A percentile compares a stretch with the other conserved stretches of the same genome.
Conservation (phyloP, 495 filamentous ascomycete species). For the Durotheca rogersii region DNA sequence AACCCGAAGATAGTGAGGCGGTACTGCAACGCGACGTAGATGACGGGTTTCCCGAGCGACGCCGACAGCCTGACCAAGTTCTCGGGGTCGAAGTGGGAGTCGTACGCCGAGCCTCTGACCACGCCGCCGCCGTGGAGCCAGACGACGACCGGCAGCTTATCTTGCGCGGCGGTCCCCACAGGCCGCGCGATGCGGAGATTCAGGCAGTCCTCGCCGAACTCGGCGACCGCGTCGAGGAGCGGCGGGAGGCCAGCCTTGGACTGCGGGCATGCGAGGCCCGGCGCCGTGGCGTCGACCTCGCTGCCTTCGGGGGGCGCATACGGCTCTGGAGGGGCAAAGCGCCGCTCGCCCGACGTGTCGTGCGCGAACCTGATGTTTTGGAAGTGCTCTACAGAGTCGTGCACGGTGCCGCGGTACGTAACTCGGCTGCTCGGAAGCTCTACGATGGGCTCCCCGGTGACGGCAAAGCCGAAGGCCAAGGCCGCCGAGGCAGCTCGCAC, state of each 20-base stretch:
- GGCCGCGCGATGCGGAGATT: conserved; percentile 46
- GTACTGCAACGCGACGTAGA: conserved; percentile 37
- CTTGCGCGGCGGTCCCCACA: conserved; percentile 17
- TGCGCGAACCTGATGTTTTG: conserved; percentile 46
- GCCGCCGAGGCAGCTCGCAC: no score
- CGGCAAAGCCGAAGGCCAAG: conserved; percentile 1
- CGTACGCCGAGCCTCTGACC: conserved; percentile 39
- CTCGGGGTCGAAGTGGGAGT: conserved; percentile 39
- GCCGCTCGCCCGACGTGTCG: conserved; percentile 38
- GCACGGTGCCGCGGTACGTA: conserved; percentile 14
- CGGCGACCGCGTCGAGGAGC: conserved; percentile 38
- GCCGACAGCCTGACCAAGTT: conserved; percentile 39
- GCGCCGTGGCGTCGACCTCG: conserved; percentile 36
- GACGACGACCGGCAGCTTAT: conserved; percentile 45
- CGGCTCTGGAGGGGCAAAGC: conserved; percentile 42
- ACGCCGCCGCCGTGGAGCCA: conserved; percentile 46
- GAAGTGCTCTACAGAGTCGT: conserved; percentile 39
- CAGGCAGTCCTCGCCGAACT: conserved; percentile 45
- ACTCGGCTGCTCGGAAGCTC: neutral
- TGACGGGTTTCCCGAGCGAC: conserved; percentile 39
- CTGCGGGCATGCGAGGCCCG: conserved; percentile 45
- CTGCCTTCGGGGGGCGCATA: conserved; percentile 28
- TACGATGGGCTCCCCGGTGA: neutral
- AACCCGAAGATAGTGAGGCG: conserved; percentile 35
- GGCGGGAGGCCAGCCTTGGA: conserved; percentile 36